phyloP scores from a whole-genome alignment of 345 rosid species.

The Eucalyptus coolabah region DNA sequence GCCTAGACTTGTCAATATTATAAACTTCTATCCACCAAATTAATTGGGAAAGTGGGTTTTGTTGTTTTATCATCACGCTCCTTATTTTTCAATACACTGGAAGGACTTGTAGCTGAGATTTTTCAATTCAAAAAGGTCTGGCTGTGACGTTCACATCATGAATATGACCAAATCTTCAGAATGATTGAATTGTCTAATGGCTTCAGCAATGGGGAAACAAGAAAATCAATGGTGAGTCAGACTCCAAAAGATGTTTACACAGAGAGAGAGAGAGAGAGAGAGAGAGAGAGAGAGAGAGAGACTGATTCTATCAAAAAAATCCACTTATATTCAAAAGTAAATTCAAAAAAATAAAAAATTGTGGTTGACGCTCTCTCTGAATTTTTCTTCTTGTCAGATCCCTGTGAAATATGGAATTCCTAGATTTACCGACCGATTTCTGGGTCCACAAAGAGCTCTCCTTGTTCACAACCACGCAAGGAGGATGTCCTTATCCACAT shows the following conservation, averaged over 20 bases:
- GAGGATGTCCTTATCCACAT: neutral
- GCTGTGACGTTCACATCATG: neutral
- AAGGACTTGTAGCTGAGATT: neutral
- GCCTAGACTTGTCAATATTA: neutral
- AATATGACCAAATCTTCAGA: neutral
- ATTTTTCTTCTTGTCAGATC: neutral
- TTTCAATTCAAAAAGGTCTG: neutral
- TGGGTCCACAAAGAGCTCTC: neutral
- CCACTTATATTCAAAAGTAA: neutral
- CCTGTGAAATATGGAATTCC: neutral
- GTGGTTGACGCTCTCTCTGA: neutral
- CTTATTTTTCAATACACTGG: neutral
- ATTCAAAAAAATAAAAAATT: too few species aligned
- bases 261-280: too few species aligned
- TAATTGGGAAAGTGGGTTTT: neutral
- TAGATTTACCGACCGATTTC: neutral
- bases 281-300: too few species aligned
- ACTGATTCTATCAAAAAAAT: neutral
- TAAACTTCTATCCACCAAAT: neutral
- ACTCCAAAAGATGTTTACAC: fast-evolving
- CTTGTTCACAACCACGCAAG: neutral
- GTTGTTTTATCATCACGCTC: neutral
- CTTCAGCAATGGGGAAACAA: neutral
- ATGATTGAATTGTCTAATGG: neutral
- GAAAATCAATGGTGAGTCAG: neutral